A percentile compares a stretch with the other conserved stretches of the same genome.
phyloP scores from a whole-genome alignment of 1,139 yeast genomes.

The Diutina mesorugosa region DNA sequence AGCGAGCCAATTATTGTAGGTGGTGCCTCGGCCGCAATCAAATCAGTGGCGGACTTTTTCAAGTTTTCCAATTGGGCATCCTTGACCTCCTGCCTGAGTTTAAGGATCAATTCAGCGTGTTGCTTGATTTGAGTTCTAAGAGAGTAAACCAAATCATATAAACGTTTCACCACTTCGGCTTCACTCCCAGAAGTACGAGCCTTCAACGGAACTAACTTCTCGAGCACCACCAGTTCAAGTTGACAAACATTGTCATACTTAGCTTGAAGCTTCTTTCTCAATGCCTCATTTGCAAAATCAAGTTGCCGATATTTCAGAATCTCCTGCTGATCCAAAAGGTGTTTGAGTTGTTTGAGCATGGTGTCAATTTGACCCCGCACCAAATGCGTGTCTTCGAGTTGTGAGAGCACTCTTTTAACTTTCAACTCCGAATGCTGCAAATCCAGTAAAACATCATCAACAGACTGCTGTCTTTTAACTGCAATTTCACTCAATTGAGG shows the following conservation, averaged over 20 bases:
- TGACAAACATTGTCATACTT: not conserved
- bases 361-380: not conserved
- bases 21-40: not conserved
- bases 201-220: not conserved
- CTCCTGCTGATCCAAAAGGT: not conserved
- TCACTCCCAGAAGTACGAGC: not conserved
- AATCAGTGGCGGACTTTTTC: not conserved
- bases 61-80: not conserved
- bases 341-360: not conserved
- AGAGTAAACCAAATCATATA: not conserved
- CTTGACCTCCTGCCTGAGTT: not conserved
- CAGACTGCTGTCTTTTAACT: not conserved
- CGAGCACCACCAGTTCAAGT: not conserved
- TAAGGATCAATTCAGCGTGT: not conserved
- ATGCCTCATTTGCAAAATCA: not conserved
- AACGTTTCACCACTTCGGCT: not conserved
- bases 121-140: not conserved
- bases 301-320: not conserved
- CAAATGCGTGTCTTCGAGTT: not conserved
- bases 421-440: not conserved
- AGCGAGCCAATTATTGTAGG: not conserved
- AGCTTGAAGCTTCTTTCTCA: not conserved
- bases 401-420: not conserved
- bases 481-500: not conserved
- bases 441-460: not conserved